Base-by-base conservation (phyloP, 2,329 filamentous ascomycete species). In the Cadophora gregata region DNA sequence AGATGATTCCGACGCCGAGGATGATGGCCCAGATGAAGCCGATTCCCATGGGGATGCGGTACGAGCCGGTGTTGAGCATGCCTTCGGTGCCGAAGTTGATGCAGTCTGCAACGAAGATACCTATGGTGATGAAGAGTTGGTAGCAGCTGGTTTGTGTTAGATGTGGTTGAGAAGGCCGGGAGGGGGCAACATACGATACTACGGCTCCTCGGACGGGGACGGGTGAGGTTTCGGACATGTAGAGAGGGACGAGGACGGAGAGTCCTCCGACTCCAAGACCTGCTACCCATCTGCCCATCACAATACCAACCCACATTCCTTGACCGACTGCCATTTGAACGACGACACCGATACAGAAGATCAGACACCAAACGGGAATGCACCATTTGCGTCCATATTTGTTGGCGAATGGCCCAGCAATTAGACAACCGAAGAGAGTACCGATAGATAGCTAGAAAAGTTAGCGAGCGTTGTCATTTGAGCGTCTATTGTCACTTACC, bases 371-470 rank as follows among this genome's bases (percentile, higher is more conserved):
- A n/a, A 67, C 63, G 9, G 75, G 73, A 70, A 92, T 90, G 38
- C 86, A 86, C 33, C 84, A 77, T 55, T 85, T 85, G 9, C 89
- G 86, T 27, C 89, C 89, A 59, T 90, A 81, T 7, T 78, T 78
- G 69, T 91, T 88, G 29, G 89, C 86, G 29, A 91, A 78, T n/a
- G 87, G 88, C 82, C 91, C 92, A 64, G 90, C 92, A 69, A 92
- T 87, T 72, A 95, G 77, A 60, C 86, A 89, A 77, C 92, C 92
- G 67, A 93, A 90, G 82, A 95, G 93, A 71, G 92, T 94, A 80
- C 91, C 91, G 76, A 76, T 87, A 36, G 92, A 95, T 59, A 95
- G 85, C 70, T 84, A 85, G 71, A 77, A 12, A 84, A 85, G 14
- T 71, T 66, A 21, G 86, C 86, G 12, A 6, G n/a, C 21, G 83